A percentile compares a stretch with the other conserved stretches of the same genome.
phyloP scores from a whole-genome alignment of 2,329 filamentous ascomycete genomes.

The Thielaviopsis euricoi region DNA sequence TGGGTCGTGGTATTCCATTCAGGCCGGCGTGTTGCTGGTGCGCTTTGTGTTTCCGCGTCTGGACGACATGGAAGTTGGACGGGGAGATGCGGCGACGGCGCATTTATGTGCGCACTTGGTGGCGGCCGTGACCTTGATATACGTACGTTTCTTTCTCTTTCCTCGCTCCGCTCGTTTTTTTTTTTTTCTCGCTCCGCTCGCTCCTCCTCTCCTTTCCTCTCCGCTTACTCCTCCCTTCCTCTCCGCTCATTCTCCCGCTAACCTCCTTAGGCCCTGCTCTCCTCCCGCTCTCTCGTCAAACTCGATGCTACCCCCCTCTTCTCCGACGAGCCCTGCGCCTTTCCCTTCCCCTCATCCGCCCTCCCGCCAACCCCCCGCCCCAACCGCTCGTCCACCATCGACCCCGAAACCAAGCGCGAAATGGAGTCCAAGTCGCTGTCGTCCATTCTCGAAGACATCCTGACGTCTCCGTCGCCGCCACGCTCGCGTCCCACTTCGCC shows the following conservation, averaged over 20 bases:
- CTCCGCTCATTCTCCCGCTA: no score
- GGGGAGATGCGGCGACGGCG: conserved; percentile 22
- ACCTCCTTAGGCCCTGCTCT: not conserved
- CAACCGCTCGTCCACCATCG: not conserved
- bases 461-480: conserved; percentile 14
- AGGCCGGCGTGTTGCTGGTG: conserved; percentile 39
- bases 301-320: conserved; percentile 44
- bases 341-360: not conserved
- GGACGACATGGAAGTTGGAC: conserved; percentile 23
- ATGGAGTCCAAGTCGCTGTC: conserved; percentile 24
- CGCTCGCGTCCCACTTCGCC: conserved; percentile 13
- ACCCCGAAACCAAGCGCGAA: conserved; percentile 16
- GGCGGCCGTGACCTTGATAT: conserved; percentile 33
- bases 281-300: conserved; percentile 15
- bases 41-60: conserved; percentile 33
- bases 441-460: conserved; percentile 30
- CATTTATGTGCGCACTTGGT: conserved; percentile 37
- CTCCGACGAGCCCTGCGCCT: conserved; percentile 10
- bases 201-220: no score
- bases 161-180: no score
- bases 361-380: not conserved
- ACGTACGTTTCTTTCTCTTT: conserved; percentile 27
- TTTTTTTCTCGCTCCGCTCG: no score
- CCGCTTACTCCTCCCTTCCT: no score
- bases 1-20: conserved; percentile 48